Evolutionary conservation across 2,329 filamentous ascomycete genomes (phyloP).

Genomic region (Ascochyta clinopodiicola): DNA sequence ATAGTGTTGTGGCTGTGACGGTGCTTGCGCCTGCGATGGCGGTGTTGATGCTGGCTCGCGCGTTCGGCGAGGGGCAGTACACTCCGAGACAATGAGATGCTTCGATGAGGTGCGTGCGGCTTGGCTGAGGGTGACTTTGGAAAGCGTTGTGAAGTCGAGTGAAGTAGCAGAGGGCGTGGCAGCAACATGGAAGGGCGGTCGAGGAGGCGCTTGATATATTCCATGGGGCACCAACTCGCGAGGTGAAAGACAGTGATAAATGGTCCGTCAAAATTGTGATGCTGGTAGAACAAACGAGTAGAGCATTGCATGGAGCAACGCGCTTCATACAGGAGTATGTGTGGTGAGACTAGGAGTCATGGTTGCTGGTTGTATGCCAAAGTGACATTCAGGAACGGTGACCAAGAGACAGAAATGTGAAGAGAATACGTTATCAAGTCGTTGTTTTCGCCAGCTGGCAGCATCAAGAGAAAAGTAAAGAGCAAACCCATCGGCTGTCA

Average conservation of each 20-base stretch:
- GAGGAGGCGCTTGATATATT: slow-evolving; percentile 15
- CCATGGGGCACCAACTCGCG: neutral
- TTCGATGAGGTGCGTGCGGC: neutral
- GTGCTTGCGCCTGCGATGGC: slow-evolving; percentile 15
- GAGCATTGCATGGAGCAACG: neutral
- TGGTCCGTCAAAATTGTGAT: neutral
- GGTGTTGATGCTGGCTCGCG: neutral
- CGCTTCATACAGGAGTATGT: neutral
- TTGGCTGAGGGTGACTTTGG: neutral
- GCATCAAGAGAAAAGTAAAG: neutral
- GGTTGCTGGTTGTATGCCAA: neutral
- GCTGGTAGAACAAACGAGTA: slow-evolving; percentile 1
- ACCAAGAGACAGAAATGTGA: neutral
- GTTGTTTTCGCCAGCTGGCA: neutral
- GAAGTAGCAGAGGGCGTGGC: neutral
- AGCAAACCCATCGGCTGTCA: slow-evolving; percentile 1
- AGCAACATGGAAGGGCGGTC: neutral
- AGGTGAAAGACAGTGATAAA: slow-evolving; percentile 3
- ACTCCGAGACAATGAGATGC: neutral
- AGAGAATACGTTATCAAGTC: neutral
- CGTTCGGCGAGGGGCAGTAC: neutral
- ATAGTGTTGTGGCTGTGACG: slow-evolving; percentile 10
- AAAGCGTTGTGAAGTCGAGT: neutral
- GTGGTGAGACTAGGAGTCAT: neutral
- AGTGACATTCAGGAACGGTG: neutral